These are phyloP conservation scores for Candida suzukii DNA, from an alignment of 805 yeast species.

Conservation along the genomic window DNA sequence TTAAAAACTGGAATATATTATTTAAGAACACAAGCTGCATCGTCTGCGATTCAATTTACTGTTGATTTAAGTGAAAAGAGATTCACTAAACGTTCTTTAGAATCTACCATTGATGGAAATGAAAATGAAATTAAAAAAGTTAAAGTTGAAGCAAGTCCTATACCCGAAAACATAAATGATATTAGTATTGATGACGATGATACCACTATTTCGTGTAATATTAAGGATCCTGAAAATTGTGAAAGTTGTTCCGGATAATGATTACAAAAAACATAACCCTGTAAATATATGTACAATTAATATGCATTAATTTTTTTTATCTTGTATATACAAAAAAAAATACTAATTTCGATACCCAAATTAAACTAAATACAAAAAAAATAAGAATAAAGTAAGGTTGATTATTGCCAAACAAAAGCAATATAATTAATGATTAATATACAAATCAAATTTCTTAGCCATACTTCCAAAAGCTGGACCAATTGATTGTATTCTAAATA, in stretches of 20 bases:
- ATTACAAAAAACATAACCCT: neutral
- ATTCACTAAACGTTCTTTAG: neutral
- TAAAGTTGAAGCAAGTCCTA: neutral
- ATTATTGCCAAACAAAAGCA: neutral
- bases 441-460: slow-evolving; percentile 14
- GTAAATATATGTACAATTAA: neutral
- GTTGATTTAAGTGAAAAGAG: slow-evolving; percentile 34
- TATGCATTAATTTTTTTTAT: too few relatives aligned
- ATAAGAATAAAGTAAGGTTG: neutral
- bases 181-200: neutral
- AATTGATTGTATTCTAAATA: slow-evolving; percentile 17
- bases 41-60: slow-evolving; percentile 93
- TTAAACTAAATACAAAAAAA: too few relatives aligned
- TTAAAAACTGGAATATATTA: slow-evolving; percentile 98
- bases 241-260: slow-evolving; percentile 35
- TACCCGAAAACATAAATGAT: neutral
- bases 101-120: slow-evolving; percentile 2
- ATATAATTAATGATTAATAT: slow-evolving; percentile 2
- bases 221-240: slow-evolving; percentile 24
- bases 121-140: too few relatives aligned
- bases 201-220: slow-evolving; percentile 11
- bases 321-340: too few relatives aligned
- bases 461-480: slow-evolving; percentile 17
- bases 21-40: slow-evolving; percentile 94
- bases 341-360: too few relatives aligned